Conservation (phyloP, 2,329 filamentous ascomycete genomes). For the Fusarium coicis region DNA sequence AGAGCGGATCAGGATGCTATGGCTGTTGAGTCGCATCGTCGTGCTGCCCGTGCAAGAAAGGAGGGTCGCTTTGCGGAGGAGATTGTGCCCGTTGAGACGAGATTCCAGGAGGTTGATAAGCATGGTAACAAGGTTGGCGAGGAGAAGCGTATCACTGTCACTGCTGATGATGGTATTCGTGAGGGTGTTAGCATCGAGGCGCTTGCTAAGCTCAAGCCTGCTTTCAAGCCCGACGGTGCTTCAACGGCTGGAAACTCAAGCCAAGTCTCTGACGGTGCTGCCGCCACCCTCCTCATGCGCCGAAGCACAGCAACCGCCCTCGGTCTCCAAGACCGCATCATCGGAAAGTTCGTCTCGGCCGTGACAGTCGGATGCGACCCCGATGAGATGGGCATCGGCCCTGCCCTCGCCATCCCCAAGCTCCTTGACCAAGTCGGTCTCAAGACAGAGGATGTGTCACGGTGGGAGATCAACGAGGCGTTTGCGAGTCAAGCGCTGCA, state of each 20-base stretch:
- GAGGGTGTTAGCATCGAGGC: constrained; percentile 74
- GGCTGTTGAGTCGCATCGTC: constrained; percentile 77
- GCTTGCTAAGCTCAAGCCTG: constrained; percentile 84
- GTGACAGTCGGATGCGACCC: constrained; percentile 82
- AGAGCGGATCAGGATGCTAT: constrained; percentile 85
- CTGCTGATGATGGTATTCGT: constrained; percentile 85
- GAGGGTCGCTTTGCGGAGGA: constrained; percentile 79
- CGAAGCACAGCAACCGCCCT: constrained; percentile 80
- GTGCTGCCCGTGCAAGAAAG: constrained; percentile 76
- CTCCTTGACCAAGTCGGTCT: constrained; percentile 78
- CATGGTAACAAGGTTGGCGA: constrained; percentile 65
- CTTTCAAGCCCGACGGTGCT: constrained; percentile 78
- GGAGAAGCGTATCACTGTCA: constrained; percentile 72
- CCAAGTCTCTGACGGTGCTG: constrained; percentile 90
- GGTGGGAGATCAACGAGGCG: constrained; percentile 96
- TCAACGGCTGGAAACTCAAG: constrained; percentile 88
- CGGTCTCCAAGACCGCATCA: constrained; percentile 74
- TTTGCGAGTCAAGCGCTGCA: constrained; percentile 75
- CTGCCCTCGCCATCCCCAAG: constrained; percentile 86
- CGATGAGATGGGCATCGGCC: constrained; percentile 94
- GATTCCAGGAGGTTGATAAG: constrained; percentile 72
- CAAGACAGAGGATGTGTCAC: constrained; percentile 73
- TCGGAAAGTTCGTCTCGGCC: constrained; percentile 85
- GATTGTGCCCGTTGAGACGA: constrained; percentile 82
- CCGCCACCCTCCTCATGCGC: constrained; percentile 85